Base-by-base conservation (phyloP, 116 monocot genomes). In the Thalassia testudinum region DNA sequence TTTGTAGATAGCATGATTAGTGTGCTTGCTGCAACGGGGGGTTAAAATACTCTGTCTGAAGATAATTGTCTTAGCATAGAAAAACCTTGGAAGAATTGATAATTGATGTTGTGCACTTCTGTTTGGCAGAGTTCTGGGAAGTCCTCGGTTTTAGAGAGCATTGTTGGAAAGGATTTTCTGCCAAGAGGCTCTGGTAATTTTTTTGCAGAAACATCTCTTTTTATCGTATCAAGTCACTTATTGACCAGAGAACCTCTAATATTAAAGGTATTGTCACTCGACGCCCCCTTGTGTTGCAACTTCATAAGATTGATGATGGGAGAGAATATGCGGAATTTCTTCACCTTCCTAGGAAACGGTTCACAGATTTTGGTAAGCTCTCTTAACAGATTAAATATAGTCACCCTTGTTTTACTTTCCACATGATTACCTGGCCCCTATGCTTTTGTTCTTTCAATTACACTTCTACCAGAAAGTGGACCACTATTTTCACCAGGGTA, bases 91-190 rank as follows among this genome's bases (percentile, higher is more conserved):
- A n/a, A n/a, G n/a, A n/a, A n/a, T n/a, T n/a, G n/a, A n/a, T n/a
- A n/a, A n/a, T n/a, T n/a, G n/a, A n/a, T n/a, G n/a, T n/a, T n/a
- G n/a, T n/a, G n/a, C 14, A 14, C 14, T 15, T 59, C 1, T 58
- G 26, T 25, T 61, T 50, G 48, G 22, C 77, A 92, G 92, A 92
- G 92, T 53, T 92, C 92, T 0, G 92, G 92, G 12, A 92, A 92
- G 38, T 92, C 92, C 21, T 92, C 92, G 27, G 92, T 92, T 27
- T 54, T 92, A 47, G 92, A 92, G 72, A 92, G 86, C 50, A 62
- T 92, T 50, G 92, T 92, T 17, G 92, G 92, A 47, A 80, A 87
- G 12, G 92, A 92, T 58, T 92, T 92, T 59, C 81, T 92, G 27
- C 92, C 92, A 6, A 65, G 75, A 47, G 75, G 75, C 65, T 75